Base-by-base conservation (phyloP, 805 yeast species). In the Kodamaea leandrae region DNA sequence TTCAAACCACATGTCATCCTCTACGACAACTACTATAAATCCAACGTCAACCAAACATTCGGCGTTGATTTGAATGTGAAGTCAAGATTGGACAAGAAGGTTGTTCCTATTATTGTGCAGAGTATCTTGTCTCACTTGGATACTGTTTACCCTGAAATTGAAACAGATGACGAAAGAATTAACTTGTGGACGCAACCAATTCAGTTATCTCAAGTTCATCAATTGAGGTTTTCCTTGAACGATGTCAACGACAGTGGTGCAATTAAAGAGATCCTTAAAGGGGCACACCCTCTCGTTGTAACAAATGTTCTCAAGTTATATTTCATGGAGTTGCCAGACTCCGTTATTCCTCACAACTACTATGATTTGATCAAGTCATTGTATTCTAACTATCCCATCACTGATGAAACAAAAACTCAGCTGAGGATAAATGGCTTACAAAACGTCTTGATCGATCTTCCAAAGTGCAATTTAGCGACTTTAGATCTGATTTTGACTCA, bases 401-500 rank as follows among this genome's bases (percentile, higher is more conserved):
- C 49, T 25, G 61, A 58, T 20, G 68, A 36, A 53, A 50, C 64
- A 14, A 71, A 93, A 43, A 64, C 83, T 10, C 72, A 68, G 34
- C 41, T 52, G 6, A 70, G 95, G 42, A 63, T 83, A 10, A 73
- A 69, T 36, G 88, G 89, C 0, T 61, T 86, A 37, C 82, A 77
- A 27, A 83, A 80, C 45, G 77, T 83, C 0, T 66, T 87, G 43
- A 70, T 77, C 3, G 84, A 84, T 43, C 68, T 87, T 40, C 80
- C 88, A 15, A 77, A 82, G 38, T 72, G 83, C 33, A 84, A 83
- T 52, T 67, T 86, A 32, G 91, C 95, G 1, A 84, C 95, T 0
- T 70, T 87, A 40, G 90, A 84, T 57, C 89, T 90, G 1, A 61
- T 87, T n/a, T 74, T 82, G 27, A 80, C 88, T 2, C 96, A 87